A percentile compares a stretch with the other conserved stretches of the same genome.
These are phyloP conservation scores for Fusarium coicis DNA, from an alignment of 2,329 filamentous ascomycete species.

Conservation along the genomic window DNA sequence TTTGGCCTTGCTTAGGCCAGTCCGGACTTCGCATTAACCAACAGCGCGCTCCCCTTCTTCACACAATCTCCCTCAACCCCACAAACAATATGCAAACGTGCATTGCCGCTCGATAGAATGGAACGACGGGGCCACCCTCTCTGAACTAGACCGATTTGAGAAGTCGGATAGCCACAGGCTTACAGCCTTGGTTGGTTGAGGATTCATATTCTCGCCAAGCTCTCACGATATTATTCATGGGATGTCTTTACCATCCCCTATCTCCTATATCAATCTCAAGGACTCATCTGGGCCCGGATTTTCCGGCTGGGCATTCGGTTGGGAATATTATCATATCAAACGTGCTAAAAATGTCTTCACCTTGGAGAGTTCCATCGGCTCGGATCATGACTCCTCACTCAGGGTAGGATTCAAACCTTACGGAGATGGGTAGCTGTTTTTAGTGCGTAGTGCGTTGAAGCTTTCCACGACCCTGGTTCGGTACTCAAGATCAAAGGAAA, in stretches of 20 bases:
- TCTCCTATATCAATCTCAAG: neutral
- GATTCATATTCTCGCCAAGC: slow-evolving; percentile 14
- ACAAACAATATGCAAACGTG: slow-evolving; percentile 28
- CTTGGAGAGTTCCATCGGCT: neutral
- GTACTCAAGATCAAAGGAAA: slow-evolving; percentile 27
- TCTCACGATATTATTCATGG: slow-evolving; percentile 14
- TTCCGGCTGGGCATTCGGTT: slow-evolving; percentile 15
- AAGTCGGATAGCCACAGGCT: neutral
- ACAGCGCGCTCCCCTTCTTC: neutral
- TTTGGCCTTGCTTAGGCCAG: slow-evolving; percentile 16
- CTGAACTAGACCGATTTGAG: slow-evolving; percentile 11
- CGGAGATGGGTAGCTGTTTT: slow-evolving; percentile 10
- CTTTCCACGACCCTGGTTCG: slow-evolving; percentile 17
- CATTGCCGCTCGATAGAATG: slow-evolving; percentile 33
- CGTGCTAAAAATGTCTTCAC: slow-evolving; percentile 2
- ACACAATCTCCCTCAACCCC: slow-evolving; percentile 36
- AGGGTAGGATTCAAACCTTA: slow-evolving; percentile 18
- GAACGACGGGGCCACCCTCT: slow-evolving; percentile 23
- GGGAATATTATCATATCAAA: neutral
- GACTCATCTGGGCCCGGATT: slow-evolving; percentile 3
- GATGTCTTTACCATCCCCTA: slow-evolving; percentile 5
- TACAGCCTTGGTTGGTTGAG: slow-evolving; percentile 1
- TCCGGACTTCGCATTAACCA: slow-evolving; percentile 27
- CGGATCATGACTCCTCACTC: slow-evolving; percentile 6
- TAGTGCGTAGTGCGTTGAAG: slow-evolving; percentile 16